Evolutionary conservation across 495 filamentous ascomycete genomes (phyloP), one percentile per base, ranked within the genome.

Genomic region (Penicillium manginii): DNA sequence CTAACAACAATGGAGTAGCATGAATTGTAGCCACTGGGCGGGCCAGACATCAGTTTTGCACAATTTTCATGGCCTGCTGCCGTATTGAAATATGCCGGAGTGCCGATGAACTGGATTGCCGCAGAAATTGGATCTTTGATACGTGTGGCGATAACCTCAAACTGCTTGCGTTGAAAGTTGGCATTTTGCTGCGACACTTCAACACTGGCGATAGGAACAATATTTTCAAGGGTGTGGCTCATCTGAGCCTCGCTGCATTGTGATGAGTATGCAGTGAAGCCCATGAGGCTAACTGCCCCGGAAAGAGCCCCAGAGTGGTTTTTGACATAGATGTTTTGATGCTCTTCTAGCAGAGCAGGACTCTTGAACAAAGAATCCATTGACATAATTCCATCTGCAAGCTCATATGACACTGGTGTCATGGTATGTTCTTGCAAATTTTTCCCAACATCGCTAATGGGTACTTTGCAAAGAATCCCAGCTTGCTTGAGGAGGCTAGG

Each of bases 391-490:
- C 52, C 52, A 9, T n/a, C 22, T 7, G 22, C 52, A 4, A 54
- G 17, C 39, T 54, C 39, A 26, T 54, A 54, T 5, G 45, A 39
- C 7, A 46, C 40, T 5, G 15, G 39, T 15, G 39, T 31, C 39
- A 54, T 50, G 15, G 47, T 50, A 10, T 78, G 77, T 37, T 81
- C 74, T 39, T 72, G 67, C 26, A 78, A 64, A 43, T 80, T 78
- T 23, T 70, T 58, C 1, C 78, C 78, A 9, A 80, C 78, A 17
- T 63, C 65, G 2, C 54, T 58, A 50, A 67, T 72, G 35, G 71
- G 58, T 23, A 74, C 62, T 31, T 54, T 47, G 18, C 61, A 53
- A 22, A 69, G 58, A 54, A 74, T 77, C 8, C 67, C 68, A 11
- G 52, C 53, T 9, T 51, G 33, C 17, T 65, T 21, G 19, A 66